Conservation (phyloP, 805 yeast genomes). For the Tetrapisispora nanseiensis region DNA sequence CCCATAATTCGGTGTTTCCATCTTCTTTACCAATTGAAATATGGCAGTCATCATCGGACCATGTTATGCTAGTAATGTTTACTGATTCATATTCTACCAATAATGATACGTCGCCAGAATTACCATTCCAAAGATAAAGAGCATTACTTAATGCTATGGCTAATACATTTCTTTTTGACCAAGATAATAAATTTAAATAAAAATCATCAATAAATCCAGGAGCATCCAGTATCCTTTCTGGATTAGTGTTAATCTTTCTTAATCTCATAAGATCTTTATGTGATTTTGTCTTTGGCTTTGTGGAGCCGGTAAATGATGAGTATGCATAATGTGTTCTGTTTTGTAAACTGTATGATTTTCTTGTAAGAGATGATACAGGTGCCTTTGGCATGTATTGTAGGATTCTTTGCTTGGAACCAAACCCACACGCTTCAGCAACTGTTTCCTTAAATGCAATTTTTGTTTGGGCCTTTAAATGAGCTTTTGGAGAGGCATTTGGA, state of each 20-base stretch:
- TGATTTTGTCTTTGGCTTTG: background rate
- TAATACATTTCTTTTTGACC: slow-evolving; percentile 75
- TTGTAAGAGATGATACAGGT: slow-evolving; percentile 41
- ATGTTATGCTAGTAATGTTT: slow-evolving; percentile 46
- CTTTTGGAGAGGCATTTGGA: slow-evolving; percentile 38
- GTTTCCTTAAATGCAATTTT: slow-evolving; percentile 53
- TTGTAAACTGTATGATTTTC: slow-evolving; percentile 22
- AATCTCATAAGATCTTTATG: slow-evolving; percentile 49
- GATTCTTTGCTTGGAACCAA: slow-evolving; percentile 71
- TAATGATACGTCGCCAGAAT: slow-evolving; percentile 63
- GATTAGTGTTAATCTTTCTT: slow-evolving; percentile 74
- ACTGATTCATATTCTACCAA: slow-evolving; percentile 46
- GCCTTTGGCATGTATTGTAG: slow-evolving; percentile 81
- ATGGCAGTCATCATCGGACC: slow-evolving; percentile 89
- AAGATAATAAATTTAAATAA: slow-evolving; percentile 73
- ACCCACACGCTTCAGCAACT: slow-evolving; percentile 92
- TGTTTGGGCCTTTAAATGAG: slow-evolving; percentile 36
- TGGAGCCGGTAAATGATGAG: slow-evolving; percentile 32
- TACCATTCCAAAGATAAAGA: slow-evolving; percentile 89
- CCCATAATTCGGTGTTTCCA: slow-evolving; percentile 90
- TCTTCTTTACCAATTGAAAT: slow-evolving; percentile 75
- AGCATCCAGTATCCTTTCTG: slow-evolving; percentile 90
- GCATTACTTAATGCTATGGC: slow-evolving; percentile 82
- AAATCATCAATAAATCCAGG: slow-evolving; percentile 93
- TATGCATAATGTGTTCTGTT: slow-evolving; percentile 26